These are phyloP conservation scores for Metarhizium robertsii DNA, from an alignment of 2,329 filamentous ascomycete genomes.

Conservation along the genomic window DNA sequence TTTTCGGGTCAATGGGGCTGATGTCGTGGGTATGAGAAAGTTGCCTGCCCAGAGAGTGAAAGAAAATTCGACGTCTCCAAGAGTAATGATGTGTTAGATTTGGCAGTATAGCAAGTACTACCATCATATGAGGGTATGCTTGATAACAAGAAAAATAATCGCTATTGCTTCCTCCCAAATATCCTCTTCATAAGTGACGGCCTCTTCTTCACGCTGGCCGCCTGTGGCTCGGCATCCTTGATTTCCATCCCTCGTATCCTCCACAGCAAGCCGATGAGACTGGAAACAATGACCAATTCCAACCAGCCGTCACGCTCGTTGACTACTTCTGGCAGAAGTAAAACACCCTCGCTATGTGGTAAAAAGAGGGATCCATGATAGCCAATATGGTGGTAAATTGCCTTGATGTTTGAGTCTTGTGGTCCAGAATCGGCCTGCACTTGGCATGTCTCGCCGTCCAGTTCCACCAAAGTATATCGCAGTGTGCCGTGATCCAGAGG, in stretches of 20 bases:
- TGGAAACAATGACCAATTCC: slow-evolving; percentile 2
- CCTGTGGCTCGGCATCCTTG: neutral
- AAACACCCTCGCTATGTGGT: slow-evolving; percentile 6
- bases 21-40: no score
- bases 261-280: slow-evolving; percentile 4
- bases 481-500: slow-evolving; percentile 3
- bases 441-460: no score
- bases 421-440: no score
- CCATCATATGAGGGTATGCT: no score
- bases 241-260: slow-evolving; percentile 3
- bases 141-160: neutral
- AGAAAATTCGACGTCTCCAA: neutral
- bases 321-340: neutral
- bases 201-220: neutral
- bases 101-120: no score
- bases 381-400: no score
- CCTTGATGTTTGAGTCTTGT: no score
- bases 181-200: neutral
- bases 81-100: no score
- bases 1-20: no score
- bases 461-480: slow-evolving; percentile 3
- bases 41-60: neutral
- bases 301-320: neutral
- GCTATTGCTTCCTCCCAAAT: neutral
- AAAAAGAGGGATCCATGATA: no score